Evolutionary conservation across 2,329 filamentous ascomycete species (phyloP).

Genomic region (Pseudohalonectria lignicola): DNA sequence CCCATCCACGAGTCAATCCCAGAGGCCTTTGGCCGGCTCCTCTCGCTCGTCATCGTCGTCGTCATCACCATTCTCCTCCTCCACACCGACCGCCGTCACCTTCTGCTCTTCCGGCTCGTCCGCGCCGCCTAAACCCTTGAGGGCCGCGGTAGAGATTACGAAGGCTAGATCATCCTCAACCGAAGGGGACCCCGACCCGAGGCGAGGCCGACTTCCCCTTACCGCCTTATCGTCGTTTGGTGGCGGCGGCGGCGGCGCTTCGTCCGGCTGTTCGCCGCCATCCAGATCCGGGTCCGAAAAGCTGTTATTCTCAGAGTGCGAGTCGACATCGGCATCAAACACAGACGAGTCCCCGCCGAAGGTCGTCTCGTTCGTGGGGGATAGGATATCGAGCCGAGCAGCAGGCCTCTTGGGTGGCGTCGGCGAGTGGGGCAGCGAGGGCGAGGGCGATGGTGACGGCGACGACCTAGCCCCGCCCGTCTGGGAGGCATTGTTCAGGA

Average conservation of each 20-base stretch:
- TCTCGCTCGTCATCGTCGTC: background rate
- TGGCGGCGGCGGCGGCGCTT: background rate
- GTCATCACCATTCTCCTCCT: background rate
- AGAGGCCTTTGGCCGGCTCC: background rate
- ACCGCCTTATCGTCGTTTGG: background rate
- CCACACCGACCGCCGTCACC: too few relatives aligned
- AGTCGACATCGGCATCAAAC: conserved; percentile 7
- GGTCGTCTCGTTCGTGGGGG: conserved; percentile 7
- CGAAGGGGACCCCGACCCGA: too few relatives aligned
- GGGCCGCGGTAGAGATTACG: too few relatives aligned
- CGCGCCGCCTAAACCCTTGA: too few relatives aligned
- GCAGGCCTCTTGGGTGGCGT: too few relatives aligned
- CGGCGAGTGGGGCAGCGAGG: background rate
- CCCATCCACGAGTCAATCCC: conserved; percentile 5
- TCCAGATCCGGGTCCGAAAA: conserved; percentile 6
- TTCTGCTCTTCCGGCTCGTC: too few relatives aligned
- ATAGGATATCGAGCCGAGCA: conserved; percentile 4
- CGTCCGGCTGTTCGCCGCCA: conserved; percentile 3
- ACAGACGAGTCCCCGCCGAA: conserved; percentile 5
- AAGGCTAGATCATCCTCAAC: too few relatives aligned
- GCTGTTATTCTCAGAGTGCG: background rate
- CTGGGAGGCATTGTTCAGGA: too few relatives aligned
- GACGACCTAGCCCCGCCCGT: background rate
- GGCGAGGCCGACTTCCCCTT: background rate
- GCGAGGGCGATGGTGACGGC: conserved; percentile 2